Base-by-base conservation (phyloP, 2,329 filamentous ascomycete species). In the Fusarium staphyleae region DNA sequence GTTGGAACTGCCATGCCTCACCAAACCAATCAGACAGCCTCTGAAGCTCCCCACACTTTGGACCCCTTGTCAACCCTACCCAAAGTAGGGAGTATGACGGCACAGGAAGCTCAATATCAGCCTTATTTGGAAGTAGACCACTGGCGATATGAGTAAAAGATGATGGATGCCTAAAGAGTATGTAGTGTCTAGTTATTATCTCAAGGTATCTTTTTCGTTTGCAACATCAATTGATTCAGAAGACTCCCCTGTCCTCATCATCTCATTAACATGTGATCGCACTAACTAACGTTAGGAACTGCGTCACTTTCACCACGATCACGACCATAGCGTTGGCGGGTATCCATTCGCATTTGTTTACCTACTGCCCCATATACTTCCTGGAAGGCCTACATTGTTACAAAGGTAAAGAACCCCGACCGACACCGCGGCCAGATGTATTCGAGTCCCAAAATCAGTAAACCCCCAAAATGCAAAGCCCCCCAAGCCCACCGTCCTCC, bases 391-490 rank as follows among this genome's bases (percentile, higher is more conserved):
- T 54, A 53, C 57, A 48, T 63, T 68, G 57, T 62, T 65, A 67
- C 65, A 67, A 67, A 66, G 57, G 53, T 60, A 62, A 60, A 57
- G 55, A 64, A 66, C 65, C 61, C 63, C 63, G 56, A 56, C 59
- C 56, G 62, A 68, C 53, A 66, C 65, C 59, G 43, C 64, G 65
- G 65, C 57, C 61, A 63, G 60, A 65, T 57, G 57, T 61, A 59
- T 59, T 60, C 53, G 59, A 66, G 52, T 65, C 63, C 65, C 65
- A 63, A 69, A 69, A 64, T 63, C 60, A 66, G 51, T 58, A 67
- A 67, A 62, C 50, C 63, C 63, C 63, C 70, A 70, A 72, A 70
- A 69, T 64, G 66, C 64, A 53, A 57, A 57, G 60, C 60, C 55
- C 48, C 58, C 55, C 61, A 63, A 64, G 52, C 60, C 62, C 62